A percentile compares a stretch with the other conserved stretches of the same genome.
Evolutionary conservation across 148 eudicot genomes (phyloP).

Genomic region (Fagopyrum tataricum): DNA sequence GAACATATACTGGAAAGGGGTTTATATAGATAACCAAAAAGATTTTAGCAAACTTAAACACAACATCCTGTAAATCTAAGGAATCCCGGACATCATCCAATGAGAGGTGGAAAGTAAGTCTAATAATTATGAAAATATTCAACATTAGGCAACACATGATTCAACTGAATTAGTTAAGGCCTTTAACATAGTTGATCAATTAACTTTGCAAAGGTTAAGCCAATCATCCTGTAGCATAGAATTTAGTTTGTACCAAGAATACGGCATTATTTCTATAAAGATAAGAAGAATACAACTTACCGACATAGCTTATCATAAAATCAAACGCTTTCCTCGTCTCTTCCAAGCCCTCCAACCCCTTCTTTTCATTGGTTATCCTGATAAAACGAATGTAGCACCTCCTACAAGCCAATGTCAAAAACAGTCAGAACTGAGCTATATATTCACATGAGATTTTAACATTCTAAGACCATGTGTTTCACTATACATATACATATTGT

Average conservation of each 20-base stretch:
- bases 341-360: slow-evolving; percentile 85
- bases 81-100: neutral
- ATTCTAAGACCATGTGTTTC: neutral
- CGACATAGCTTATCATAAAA: slow-evolving; percentile 91
- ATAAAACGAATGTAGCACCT: slow-evolving; percentile 91
- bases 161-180: neutral
- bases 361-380: slow-evolving; percentile 83
- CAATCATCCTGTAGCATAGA: neutral
- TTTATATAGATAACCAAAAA: neutral
- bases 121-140: neutral
- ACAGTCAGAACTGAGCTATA: neutral
- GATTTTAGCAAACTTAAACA: neutral
- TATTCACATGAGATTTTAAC: slow-evolving; percentile 1
- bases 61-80: neutral
- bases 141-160: neutral
- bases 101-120: neutral
- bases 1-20: neutral
- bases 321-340: slow-evolving; percentile 98
- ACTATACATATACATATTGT: neutral
- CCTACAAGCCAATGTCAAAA: slow-evolving; percentile 39
- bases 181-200: neutral
- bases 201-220: neutral
- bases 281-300: slow-evolving; percentile 34
- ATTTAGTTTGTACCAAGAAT: neutral
- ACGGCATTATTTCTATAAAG: neutral